Base-by-base conservation (phyloP, 2,329 filamentous ascomycete genomes). In the Epicoccum sorghinum region DNA sequence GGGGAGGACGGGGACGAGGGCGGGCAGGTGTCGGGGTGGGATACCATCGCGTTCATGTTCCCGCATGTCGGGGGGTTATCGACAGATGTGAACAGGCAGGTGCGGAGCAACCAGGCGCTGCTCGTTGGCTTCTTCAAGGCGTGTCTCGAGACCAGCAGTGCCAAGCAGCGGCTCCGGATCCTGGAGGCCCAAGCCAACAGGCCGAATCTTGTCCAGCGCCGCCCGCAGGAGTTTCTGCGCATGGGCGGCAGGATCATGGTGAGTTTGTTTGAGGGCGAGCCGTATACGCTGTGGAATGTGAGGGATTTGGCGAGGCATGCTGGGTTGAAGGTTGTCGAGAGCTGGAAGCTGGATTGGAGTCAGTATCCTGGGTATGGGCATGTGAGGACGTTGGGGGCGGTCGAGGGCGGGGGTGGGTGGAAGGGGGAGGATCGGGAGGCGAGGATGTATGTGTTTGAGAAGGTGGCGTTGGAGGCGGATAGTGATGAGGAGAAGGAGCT, bases 231-330 rank as follows among this genome's bases (percentile, higher is more conserved):
- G 4, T 80, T 90, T 1, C 77, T 82, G 0, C 78, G 77, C 1
- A 62, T 78, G 0, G 79, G 81, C 5, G 87, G 86, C 32, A 75
- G 68, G 5, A 86, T 97, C 48, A 77, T 96, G 47, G 86, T 98
- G 22, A 96, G 92, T 0, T 78, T 98, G 8, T 99, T 99, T 73
- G 93, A 97, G 74, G 90, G 89, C 54, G 89, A 96, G 74, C 95
- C 95, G 0, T 99, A 99, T 73, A 93, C 91, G 2, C 82, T 97
- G 1, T 99, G 95, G 95, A 97, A 98, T 77, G 83, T 98, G 24
- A 85, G 88, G 32, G 93, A 97, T 77, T 80, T 99, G 25, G 95
- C 85, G 2, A 83, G 93, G 6, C 91, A 96, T 72, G 81, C 82
- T 4, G 90, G 89, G 4, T 77, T 93, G 45, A 83, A 84, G 66